These are phyloP conservation scores for Hexamita inflata DNA, from an alignment of 208 protist species.

Conservation along the genomic window DNA sequence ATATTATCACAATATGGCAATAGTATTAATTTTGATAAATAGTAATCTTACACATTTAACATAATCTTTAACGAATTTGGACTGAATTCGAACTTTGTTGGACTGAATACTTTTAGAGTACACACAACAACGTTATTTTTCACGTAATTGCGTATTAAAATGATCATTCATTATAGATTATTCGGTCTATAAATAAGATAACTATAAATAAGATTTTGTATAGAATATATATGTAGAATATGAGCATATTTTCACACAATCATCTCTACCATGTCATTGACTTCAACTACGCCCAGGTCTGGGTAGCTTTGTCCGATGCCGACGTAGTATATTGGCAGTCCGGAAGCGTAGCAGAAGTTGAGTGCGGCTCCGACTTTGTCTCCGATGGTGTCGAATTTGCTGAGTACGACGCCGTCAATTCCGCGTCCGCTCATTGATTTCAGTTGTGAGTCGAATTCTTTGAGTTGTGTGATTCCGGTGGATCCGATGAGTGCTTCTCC, in stretches of 20 bases:
- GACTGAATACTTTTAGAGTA: no score
- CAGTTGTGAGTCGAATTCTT: slow-evolving; percentile 84
- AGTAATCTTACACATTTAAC: no score
- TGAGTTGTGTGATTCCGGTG: slow-evolving; percentile 91
- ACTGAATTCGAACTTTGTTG: no score
- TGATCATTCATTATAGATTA: no score
- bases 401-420: slow-evolving; percentile 97
- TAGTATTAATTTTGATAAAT: no score
- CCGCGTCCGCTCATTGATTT: slow-evolving; percentile 51
- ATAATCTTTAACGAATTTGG: no score
- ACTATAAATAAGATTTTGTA: no score
- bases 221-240: no score
- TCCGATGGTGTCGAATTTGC: slow-evolving; percentile 99
- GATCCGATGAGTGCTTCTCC: slow-evolving; percentile 98
- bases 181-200: no score
- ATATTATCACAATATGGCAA: no score
- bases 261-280: slow-evolving; percentile 71
- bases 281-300: slow-evolving; percentile 79
- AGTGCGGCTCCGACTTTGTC: slow-evolving; percentile 97
- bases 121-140: no score
- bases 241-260: slow-evolving; percentile 59
- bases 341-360: slow-evolving; percentile 92
- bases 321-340: slow-evolving; percentile 95
- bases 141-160: no score
- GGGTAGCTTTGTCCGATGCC: slow-evolving; percentile 91